These are phyloP conservation scores for Vitis cinerea DNA, from an alignment of 164 flowering plant genomes.

Conservation along the genomic window DNA sequence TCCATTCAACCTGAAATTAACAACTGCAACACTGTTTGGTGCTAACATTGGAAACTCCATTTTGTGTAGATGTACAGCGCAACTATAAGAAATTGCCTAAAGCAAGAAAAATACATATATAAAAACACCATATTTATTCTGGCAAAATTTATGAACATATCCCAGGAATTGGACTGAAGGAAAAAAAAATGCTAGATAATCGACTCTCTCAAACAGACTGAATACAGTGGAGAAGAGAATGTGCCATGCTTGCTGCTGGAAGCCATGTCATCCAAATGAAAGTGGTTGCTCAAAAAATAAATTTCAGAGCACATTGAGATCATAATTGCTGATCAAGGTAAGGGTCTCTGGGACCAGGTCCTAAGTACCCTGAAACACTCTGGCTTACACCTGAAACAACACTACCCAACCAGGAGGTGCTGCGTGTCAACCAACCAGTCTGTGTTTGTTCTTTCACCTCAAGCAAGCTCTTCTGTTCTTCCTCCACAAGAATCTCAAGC, in stretches of 20 bases:
- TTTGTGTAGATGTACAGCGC: neutral
- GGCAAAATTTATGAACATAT: slow-evolving; percentile 1
- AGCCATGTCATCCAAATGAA: slow-evolving; percentile 1
- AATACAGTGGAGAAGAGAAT: neutral
- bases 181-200: neutral
- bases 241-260: neutral
- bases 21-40: neutral
- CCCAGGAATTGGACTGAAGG: neutral
- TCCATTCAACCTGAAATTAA: neutral
- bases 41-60: neutral
- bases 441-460: slow-evolving; percentile 32
- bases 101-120: neutral
- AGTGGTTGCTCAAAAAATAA: neutral
- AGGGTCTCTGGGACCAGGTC: slow-evolving; percentile 49
- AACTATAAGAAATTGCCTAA: neutral
- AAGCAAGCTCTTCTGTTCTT: slow-evolving; percentile 50
- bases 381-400: slow-evolving; percentile 45
- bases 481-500: slow-evolving; percentile 69
- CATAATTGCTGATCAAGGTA: slow-evolving; percentile 74
- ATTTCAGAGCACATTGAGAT: slow-evolving; percentile 10
- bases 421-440: slow-evolving; percentile 70
- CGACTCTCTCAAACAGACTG: neutral
- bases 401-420: slow-evolving; percentile 72
- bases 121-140: neutral
- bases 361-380: slow-evolving; percentile 45